Conservation (phyloP, 2,329 filamentous ascomycete species). For the Monascus ruber region DNA sequence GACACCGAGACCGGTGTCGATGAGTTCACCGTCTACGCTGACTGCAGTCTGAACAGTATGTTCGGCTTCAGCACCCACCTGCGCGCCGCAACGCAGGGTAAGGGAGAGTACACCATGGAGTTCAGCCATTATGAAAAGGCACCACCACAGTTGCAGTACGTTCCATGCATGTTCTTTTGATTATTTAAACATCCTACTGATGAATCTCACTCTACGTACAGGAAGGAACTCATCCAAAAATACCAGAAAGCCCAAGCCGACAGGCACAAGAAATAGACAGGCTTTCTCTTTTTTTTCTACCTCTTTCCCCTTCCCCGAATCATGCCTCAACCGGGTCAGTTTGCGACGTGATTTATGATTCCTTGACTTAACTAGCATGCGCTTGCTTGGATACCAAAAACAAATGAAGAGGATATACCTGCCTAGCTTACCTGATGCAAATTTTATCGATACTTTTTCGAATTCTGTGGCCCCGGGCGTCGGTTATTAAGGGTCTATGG, state of each 20-base stretch:
- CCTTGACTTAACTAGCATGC: too few relatives aligned
- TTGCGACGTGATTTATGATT: too few relatives aligned
- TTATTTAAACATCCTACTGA: not conserved
- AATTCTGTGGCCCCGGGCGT: too few relatives aligned
- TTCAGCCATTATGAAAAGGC: conserved; percentile 91
- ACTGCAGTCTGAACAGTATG: conserved; percentile 93
- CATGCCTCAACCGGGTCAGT: too few relatives aligned
- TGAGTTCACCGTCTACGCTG: conserved; percentile 84
- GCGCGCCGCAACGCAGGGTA: conserved; percentile 88
- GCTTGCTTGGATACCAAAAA: too few relatives aligned
- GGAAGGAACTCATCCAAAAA: conserved; percentile 56
- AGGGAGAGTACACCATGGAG: conserved; percentile 98
- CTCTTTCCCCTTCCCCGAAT: not conserved
- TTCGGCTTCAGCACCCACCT: conserved; percentile 92
- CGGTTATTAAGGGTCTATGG: too few relatives aligned
- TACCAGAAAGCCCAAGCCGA: conserved; percentile 56
- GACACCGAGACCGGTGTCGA: conserved; percentile 90
- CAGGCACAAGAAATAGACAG: conserved; percentile 47
- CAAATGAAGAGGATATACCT: too few relatives aligned
- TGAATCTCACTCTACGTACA: conserved; percentile 11
- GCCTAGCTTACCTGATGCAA: too few relatives aligned
- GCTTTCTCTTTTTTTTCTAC: not conserved
- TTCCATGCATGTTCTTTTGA: conserved; percentile 14
- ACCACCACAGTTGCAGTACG: conserved; percentile 77
- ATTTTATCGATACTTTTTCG: too few relatives aligned